Base-by-base conservation (phyloP, 2,329 filamentous ascomycete species). In the Sporothrix schenckii region DNA sequence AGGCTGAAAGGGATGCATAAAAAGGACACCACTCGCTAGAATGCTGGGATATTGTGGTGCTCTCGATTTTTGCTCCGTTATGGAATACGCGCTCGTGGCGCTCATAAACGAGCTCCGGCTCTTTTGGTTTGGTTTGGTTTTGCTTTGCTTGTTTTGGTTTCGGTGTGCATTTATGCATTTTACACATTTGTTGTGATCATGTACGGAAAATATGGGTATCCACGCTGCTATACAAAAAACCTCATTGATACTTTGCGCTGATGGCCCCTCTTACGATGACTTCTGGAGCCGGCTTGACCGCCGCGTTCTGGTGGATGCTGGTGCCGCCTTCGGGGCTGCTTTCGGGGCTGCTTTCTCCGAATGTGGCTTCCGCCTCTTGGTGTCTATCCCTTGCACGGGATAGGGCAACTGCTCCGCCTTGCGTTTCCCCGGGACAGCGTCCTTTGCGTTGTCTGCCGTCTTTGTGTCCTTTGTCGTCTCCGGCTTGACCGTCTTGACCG, bases 201-300 rank as follows among this genome's bases (percentile, higher is more conserved):
- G 50, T 68, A 41, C 66, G 66, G 19, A 54, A 68, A 54, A 56
- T 44, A 44, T 47, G 60, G 60, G 66, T 68, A 54, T 56, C 34
- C 66, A 56, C 66, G 66, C 63, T 66, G 21, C 44, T 66, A 52
- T 53, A 66, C 63, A 66, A 66, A 66, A 27, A 53, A 65, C 27
- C n/a, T 49, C n/a, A 7, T 13, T 11, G 27, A 13, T 1, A 50
- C 24, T 47, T 44, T 30, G 24, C 24, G 4, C 21, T 24, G 2
- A 30, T 30, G 24, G 3, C 13, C 11, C n/a, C 21, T 14, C 4
- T 30, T 16, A 19, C 50, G 61, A 67, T 16, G n/a, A 50, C n/a
- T 39, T 47, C 60, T 61, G 58, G 3, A 69, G 30, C 21, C 72
- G 69, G 41, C 71, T 71, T 4, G 73, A 74, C 19, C 73, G 70